Conservation (phyloP, 768 basidiomycete genomes). For the Auricularia sp. region DNA sequence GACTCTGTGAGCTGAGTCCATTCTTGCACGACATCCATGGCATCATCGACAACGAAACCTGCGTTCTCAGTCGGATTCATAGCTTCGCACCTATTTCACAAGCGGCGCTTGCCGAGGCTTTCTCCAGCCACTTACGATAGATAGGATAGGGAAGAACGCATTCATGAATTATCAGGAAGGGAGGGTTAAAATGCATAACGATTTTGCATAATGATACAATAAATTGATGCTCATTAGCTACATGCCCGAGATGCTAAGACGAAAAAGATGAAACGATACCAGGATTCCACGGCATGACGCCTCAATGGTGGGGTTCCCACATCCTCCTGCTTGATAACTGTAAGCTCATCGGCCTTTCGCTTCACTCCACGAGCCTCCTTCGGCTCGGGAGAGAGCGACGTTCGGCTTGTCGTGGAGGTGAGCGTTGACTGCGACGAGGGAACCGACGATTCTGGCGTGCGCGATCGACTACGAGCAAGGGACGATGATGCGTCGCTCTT, state of each 20-base stretch:
- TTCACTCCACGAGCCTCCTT: slow-evolving; percentile 47
- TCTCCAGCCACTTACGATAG: neutral
- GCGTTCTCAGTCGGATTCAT: neutral
- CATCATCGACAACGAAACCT: neutral
- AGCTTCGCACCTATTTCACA: neutral
- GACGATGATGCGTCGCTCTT: slow-evolving; percentile 41
- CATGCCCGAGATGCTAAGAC: neutral
- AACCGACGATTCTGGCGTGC: slow-evolving; percentile 52
- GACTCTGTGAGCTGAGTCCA: neutral
- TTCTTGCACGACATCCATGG: neutral
- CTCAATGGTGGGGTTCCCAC: slow-evolving; percentile 14
- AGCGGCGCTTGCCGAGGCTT: neutral
- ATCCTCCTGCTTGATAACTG: slow-evolving; percentile 3
- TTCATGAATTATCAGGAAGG: neutral
- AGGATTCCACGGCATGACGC: slow-evolving; percentile 19
- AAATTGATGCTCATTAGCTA: no score
- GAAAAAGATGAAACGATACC: slow-evolving; percentile 8
- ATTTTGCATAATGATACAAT: slow-evolving; percentile 22
- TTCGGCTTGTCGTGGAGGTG: slow-evolving; percentile 27
- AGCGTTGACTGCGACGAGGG: slow-evolving; percentile 1
- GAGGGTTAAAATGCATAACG: slow-evolving; percentile 8
- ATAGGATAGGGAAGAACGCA: neutral
- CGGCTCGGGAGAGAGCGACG: slow-evolving; percentile 43
- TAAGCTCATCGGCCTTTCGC: slow-evolving; percentile 61
- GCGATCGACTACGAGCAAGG: slow-evolving; percentile 51